These are phyloP conservation scores for Chytriomyces confervae DNA, from an alignment of 192 early-diverging fungal species.

Conservation along the genomic window DNA sequence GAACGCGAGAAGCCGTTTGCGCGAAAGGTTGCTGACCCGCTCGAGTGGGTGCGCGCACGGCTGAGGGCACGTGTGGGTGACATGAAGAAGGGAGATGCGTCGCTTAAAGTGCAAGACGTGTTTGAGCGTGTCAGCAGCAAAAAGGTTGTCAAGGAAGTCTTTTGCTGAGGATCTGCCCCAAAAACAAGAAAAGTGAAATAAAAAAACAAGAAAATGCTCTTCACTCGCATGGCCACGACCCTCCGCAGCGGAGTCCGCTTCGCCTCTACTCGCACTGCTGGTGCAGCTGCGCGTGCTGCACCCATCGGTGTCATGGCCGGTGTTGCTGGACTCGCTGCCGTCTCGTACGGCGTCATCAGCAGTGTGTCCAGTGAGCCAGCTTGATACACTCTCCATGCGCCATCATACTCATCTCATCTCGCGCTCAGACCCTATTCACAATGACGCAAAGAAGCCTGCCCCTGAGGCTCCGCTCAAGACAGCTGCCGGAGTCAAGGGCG, in stretches of 20 bases:
- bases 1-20: slow-evolving; percentile 48
- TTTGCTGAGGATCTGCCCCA: not conserved
- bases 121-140: not conserved
- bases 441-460: slow-evolving; percentile 21
- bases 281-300: not conserved
- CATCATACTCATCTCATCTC: not conserved
- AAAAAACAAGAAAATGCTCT: not conserved
- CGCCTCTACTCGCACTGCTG: slow-evolving; percentile 9
- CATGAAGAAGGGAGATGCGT: not conserved
- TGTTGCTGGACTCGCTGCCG: not conserved
- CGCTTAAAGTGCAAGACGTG: not conserved
- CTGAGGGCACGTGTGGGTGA: slow-evolving; percentile 28
- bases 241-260: not conserved
- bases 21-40: slow-evolving; percentile 39
- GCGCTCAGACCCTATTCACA: not conserved
- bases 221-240: not conserved
- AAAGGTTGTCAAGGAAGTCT: not conserved
- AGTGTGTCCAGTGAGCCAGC: too few species aligned
- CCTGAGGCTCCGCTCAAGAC: slow-evolving; percentile 31
- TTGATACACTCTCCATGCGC: too few species aligned
- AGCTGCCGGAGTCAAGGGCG: slow-evolving; percentile 63
- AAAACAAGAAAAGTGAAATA: not conserved
- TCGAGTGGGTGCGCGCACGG: slow-evolving; percentile 52
- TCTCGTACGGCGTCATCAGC: too few species aligned
- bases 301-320: not conserved